phyloP scores from a whole-genome alignment of 192 early-diverging fungal genomes.

The Spizellomyces sp. region DNA sequence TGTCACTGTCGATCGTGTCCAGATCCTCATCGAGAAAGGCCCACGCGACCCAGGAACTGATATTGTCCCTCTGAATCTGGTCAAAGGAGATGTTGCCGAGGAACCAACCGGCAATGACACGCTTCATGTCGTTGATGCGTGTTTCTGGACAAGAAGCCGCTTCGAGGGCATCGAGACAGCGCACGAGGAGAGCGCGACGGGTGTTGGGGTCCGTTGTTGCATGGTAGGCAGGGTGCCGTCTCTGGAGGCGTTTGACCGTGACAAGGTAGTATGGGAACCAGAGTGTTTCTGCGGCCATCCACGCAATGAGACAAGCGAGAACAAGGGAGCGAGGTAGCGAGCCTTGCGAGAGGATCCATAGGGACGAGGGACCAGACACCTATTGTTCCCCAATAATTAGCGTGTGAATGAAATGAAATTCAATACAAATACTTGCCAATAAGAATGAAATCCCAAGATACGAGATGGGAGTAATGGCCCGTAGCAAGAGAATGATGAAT shows the following conservation, averaged over 20 bases:
- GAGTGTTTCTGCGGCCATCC: conserved; percentile 14
- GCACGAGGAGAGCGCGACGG: conserved; percentile 5
- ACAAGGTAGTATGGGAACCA: conserved; percentile 18
- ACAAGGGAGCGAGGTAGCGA: too few relatives aligned
- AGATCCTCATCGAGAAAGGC: conserved; percentile 24
- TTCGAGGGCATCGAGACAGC: conserved; percentile 9
- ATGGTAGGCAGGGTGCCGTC: conserved; percentile 7
- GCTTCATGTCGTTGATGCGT: conserved; percentile 9
- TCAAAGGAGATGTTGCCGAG: conserved; percentile 9
- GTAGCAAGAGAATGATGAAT: too few relatives aligned
- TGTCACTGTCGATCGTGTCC: background rate
- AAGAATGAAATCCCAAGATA: too few relatives aligned
- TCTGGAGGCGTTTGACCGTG: conserved; percentile 4
- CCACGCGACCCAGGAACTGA: conserved; percentile 27
- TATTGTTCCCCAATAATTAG: too few relatives aligned
- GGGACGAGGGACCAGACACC: too few relatives aligned
- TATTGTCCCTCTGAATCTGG: conserved; percentile 7
- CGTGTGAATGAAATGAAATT: too few relatives aligned
- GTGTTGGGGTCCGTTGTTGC: background rate
- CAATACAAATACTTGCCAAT: too few relatives aligned
- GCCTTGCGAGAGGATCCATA: too few relatives aligned
- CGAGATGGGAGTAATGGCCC: too few relatives aligned
- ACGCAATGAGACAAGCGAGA: background rate
- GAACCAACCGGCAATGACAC: conserved; percentile 23
- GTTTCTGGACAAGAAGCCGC: background rate